Percentiles rank a stretch among this genome's conserved stretches.
Evolutionary conservation across 352 stramenopile species (phyloP).

Genomic region (Pythium dissimile): DNA sequence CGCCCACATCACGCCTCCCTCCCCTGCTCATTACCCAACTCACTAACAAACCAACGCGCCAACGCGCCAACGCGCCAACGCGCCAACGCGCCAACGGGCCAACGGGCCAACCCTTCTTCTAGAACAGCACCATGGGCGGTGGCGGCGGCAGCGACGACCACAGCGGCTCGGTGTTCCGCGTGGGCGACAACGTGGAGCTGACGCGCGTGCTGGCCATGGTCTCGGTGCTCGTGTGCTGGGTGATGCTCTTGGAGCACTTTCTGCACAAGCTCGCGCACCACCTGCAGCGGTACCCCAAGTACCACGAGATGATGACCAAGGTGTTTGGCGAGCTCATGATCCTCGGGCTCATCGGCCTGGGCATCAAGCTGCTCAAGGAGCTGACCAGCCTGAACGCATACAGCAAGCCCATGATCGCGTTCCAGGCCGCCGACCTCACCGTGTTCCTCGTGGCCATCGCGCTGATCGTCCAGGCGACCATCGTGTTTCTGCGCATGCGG

Average conservation of each 20-base stretch:
- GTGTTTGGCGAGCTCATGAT: constrained; percentile 35
- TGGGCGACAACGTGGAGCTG: constrained; percentile 52
- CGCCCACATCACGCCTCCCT: background rate
- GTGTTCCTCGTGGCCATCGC: constrained; percentile 31
- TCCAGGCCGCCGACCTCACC: constrained; percentile 34
- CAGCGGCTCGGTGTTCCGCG: constrained; percentile 46
- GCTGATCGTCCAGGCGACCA: constrained; percentile 29
- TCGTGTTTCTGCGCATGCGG: constrained; percentile 27
- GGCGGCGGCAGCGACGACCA: constrained; percentile 7
- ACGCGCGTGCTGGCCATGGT: constrained; percentile 47
- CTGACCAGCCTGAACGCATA: constrained; percentile 13
- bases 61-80: background rate
- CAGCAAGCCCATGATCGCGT: constrained; percentile 23
- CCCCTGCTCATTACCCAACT: background rate
- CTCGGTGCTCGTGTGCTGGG: constrained; percentile 42
- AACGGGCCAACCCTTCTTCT: background rate
- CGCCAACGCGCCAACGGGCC: no score
- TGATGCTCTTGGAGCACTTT: constrained; percentile 43
- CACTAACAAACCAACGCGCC: background rate
- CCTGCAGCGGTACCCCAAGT: constrained; percentile 52
- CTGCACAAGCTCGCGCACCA: constrained; percentile 52
- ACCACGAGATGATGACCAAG: constrained; percentile 67
- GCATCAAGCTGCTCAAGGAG: constrained; percentile 36
- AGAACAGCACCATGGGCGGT: constrained; percentile 8
- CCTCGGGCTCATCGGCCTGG: constrained; percentile 31